Percentiles rank a stretch among this genome's conserved stretches.
These are phyloP conservation scores for Voacanga thouarsii DNA, from an alignment of 257 asterid genomes.

Conservation along the genomic window DNA sequence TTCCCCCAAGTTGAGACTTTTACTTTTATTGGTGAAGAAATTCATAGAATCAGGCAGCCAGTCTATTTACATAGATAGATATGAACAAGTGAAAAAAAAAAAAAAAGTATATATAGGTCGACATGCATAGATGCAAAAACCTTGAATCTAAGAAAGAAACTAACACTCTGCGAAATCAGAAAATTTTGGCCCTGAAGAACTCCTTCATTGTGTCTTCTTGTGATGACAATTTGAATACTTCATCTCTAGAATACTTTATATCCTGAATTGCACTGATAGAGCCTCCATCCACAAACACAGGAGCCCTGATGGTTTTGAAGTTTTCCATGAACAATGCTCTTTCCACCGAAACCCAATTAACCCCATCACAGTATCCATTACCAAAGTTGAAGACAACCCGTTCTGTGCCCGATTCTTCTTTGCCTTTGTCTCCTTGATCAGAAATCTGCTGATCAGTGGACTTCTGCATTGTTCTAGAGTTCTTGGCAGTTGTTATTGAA, in stretches of 20 bases:
- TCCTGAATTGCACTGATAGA: not conserved
- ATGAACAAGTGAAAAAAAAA: too few relatives aligned
- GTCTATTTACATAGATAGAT: too few relatives aligned
- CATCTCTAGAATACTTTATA: not conserved
- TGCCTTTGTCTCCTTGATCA: not conserved
- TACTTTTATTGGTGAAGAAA: too few relatives aligned
- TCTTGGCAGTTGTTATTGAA: not conserved
- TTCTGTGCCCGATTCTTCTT: not conserved
- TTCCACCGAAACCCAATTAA: not conserved
- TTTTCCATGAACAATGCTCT: not conserved
- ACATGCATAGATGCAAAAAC: not conserved
- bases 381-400: conserved; percentile 9
- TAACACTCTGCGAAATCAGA: not conserved
- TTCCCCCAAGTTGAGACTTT: too few relatives aligned
- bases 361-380: not conserved
- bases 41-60: too few relatives aligned
- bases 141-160: not conserved
- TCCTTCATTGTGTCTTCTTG: not conserved
- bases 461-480: not conserved
- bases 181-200: not conserved
- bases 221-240: conserved; percentile 5
- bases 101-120: too few relatives aligned
- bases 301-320: not conserved
- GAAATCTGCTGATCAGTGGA: not conserved
- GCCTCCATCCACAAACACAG: not conserved